Conservation (phyloP, 139 green algal species). For the Haematococcus sp. region DNA sequence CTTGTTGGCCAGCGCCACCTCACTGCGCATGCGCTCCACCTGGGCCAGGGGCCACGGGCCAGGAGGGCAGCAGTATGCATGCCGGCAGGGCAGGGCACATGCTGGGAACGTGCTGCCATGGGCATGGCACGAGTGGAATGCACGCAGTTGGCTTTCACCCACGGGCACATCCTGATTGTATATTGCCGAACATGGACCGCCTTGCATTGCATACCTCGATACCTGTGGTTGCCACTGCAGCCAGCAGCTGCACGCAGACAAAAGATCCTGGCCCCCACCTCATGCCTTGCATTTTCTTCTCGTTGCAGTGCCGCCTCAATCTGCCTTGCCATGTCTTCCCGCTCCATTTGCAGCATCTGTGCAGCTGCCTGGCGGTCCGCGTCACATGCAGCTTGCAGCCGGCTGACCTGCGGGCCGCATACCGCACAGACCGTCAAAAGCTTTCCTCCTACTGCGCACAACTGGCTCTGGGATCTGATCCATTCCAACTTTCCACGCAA, state of each 20-base stretch:
- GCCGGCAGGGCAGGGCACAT: neutral
- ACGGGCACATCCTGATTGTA: neutral
- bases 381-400: conserved; percentile 1
- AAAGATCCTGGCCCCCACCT: neutral
- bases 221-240: neutral
- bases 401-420: neutral
- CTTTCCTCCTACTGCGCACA: no score
- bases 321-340: neutral
- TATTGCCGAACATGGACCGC: neutral
- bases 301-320: neutral
- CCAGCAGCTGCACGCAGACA: neutral
- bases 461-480: no score
- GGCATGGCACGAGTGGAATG: neutral
- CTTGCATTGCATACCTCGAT: neutral
- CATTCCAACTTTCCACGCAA: no score
- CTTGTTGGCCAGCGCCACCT: no score
- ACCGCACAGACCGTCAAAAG: neutral
- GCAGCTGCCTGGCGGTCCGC: neutral
- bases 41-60: neutral
- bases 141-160: neutral
- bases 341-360: conserved; percentile 3
- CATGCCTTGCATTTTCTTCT: neutral
- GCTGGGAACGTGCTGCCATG: neutral
- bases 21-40: neutral
- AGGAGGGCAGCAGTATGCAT: neutral